Percentiles rank a stretch among this genome's conserved stretches.
These are phyloP conservation scores for Ogataea haglerorum DNA, from an alignment of 805 yeast genomes.

Conservation along the genomic window DNA sequence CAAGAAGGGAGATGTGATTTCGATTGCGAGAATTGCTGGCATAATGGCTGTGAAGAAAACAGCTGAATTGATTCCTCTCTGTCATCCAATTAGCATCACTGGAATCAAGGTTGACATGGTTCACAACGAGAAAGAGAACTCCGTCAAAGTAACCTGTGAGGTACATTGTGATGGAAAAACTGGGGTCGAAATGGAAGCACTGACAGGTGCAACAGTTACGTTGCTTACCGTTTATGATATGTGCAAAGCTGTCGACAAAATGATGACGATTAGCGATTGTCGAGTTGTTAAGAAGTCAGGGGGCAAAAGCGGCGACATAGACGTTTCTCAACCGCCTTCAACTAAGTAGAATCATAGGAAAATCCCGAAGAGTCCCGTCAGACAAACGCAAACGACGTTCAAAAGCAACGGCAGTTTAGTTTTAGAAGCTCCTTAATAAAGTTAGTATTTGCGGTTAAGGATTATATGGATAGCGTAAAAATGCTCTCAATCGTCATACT, in stretches of 20 bases:
- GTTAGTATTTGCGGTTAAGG: slow-evolving; percentile 5
- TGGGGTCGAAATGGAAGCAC: slow-evolving; percentile 59
- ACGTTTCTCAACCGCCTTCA: neutral
- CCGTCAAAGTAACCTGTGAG: slow-evolving; percentile 33
- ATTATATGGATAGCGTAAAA: slow-evolving; percentile 4
- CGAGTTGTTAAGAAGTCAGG: slow-evolving; percentile 42
- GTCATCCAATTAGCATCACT: slow-evolving; percentile 46
- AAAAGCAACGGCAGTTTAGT: slow-evolving; percentile 6
- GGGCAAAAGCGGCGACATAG: slow-evolving; percentile 36
- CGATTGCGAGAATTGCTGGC: slow-evolving; percentile 47
- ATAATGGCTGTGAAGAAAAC: slow-evolving; percentile 52
- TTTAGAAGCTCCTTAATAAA: slow-evolving; percentile 11
- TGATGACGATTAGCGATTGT: slow-evolving; percentile 39
- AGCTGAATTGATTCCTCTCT: slow-evolving; percentile 44
- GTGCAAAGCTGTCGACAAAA: slow-evolving; percentile 56
- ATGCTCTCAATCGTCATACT: slow-evolving; percentile 7
- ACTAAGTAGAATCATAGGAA: slow-evolving; percentile 3
- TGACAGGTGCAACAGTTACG: slow-evolving; percentile 43
- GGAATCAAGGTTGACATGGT: slow-evolving; percentile 36
- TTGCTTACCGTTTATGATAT: slow-evolving; percentile 52
- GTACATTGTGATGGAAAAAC: slow-evolving; percentile 50
- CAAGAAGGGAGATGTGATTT: slow-evolving; percentile 52
- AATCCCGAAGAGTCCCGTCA: slow-evolving; percentile 14
- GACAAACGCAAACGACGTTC: slow-evolving; percentile 12
- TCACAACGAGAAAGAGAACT: slow-evolving; percentile 16